Evolutionary conservation across 2,329 filamentous ascomycete genomes (phyloP).

Genomic region (Xylariomycetidae sp.): DNA sequence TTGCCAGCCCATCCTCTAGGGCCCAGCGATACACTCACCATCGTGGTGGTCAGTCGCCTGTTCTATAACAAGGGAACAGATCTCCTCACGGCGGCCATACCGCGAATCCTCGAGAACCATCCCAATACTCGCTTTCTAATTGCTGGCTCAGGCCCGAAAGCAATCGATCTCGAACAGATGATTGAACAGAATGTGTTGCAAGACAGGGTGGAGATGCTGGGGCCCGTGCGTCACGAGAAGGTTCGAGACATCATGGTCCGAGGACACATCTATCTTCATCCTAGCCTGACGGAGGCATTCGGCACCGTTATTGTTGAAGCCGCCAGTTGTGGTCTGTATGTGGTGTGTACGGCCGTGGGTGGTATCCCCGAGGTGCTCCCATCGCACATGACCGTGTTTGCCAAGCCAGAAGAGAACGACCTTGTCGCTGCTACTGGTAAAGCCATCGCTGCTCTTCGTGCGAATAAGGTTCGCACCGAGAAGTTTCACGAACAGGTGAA

Average conservation of each 20-base stretch:
- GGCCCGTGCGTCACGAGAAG: constrained; percentile 89
- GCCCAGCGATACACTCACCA: constrained; percentile 83
- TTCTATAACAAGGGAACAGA: constrained; percentile 99
- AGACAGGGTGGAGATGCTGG: constrained; percentile 87
- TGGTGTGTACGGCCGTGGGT: constrained; percentile 93
- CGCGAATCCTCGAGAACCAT: constrained; percentile 81
- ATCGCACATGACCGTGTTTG: constrained; percentile 94
- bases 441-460: constrained; percentile 80
- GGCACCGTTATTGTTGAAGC: constrained; percentile 97
- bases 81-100: constrained; percentile 91
- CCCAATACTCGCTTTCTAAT: constrained; percentile 96
- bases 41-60: constrained; percentile 92
- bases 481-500: constrained; percentile 95
- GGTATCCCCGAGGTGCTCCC: constrained; percentile 96
- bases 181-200: constrained; percentile 91
- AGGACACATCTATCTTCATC: constrained; percentile 94
- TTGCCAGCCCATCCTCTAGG: constrained; percentile 63
- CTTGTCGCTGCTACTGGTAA: constrained; percentile 82
- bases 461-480: constrained; percentile 83
- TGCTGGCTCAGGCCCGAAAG: constrained; percentile 89
- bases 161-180: constrained; percentile 97
- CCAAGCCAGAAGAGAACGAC: constrained; percentile 94
- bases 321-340: constrained; percentile 89
- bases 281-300: constrained; percentile 91
- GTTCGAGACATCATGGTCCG: constrained; percentile 96